Base-by-base conservation (phyloP, 805 yeast genomes). In the Nakazawaea holstii region DNA sequence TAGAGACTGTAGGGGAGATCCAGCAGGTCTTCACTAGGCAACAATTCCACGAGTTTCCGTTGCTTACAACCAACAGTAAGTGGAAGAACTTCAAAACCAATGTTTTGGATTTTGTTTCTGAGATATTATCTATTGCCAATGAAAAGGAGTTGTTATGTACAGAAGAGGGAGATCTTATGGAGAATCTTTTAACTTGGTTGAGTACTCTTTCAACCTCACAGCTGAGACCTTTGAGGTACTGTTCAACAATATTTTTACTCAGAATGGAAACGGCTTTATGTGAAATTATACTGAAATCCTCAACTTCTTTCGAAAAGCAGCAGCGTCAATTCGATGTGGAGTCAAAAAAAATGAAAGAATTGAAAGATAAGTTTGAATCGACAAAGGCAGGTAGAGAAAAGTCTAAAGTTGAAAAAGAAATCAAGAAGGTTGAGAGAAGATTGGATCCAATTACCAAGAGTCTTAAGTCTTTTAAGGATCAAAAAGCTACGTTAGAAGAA, bases 1-100 rank as follows among this genome's bases (percentile, higher is more conserved):
- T 76, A 13, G 85, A 82, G 32, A 87, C 96, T 0, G 76, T 87
- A 8, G 80, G 75, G 4, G 96, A 88, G 61, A 64, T 90, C 27
- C 85, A 86, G 52, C 68, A 78, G 15, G 65, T 77, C 39, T 86
- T 87, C 54, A 69, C 74, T 46, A 67, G 69, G 11, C 91, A 86
- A 61, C 70, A 71, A 45, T 58, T 70, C 35, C 91, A 84, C 56
- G 94, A 87, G 54, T 87, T 78, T 53, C 89, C 91, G 8, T 70
- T 88, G 48, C 52, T 69, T 13, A 71, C 84, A 14, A 80, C 74
- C 49, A 74, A 75, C 59, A 67, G 58, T 46, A 69, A 56, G 49
- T 78, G 69, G 65, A 72, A 66, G 51, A 59, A 71, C 45, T 78
- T 87, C 57, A 76, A 75, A 52, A 67, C 64, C 39, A 81, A 81